Conservation (phyloP, 2,329 filamentous ascomycete genomes). For the Ophiocordyceps camponoti-saundersi region DNA sequence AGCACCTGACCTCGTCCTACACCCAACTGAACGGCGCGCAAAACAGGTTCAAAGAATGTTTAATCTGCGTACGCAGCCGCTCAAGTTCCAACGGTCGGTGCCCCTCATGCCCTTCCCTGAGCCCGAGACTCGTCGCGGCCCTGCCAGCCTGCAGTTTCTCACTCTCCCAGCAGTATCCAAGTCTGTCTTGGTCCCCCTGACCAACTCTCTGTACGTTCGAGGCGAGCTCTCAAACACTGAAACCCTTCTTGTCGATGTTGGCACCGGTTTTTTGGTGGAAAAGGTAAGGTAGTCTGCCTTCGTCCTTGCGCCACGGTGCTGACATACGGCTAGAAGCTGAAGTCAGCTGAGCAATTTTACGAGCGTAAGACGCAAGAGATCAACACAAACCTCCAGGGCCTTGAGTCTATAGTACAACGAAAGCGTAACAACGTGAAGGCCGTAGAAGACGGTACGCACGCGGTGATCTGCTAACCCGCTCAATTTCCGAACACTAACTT, state of each 20-base stretch:
- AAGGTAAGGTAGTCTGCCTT: conserved; percentile 38
- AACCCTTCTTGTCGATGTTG: conserved; percentile 77
- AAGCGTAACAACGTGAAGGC: conserved; percentile 77
- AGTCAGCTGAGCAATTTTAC: conserved; percentile 39
- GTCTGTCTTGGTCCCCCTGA: conserved; percentile 77
- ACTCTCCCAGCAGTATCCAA: conserved; percentile 16
- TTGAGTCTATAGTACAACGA: conserved; percentile 38
- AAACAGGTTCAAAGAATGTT: conserved; percentile 79
- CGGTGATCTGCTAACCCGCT: background rate
- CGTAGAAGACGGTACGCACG: conserved; percentile 62
- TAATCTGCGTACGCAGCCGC: conserved; percentile 49
- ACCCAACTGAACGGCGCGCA: conserved; percentile 80
- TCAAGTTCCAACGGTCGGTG: conserved; percentile 13
- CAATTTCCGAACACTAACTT: background rate
- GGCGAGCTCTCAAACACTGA: conserved; percentile 60
- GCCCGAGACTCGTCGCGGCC: background rate
- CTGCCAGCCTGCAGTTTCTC: background rate
- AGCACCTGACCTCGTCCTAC: conserved; percentile 84
- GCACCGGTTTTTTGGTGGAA: conserved; percentile 88
- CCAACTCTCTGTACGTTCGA: conserved; percentile 85
- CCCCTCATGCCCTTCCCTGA: background rate
- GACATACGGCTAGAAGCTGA: conserved; percentile 23
- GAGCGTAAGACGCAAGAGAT: conserved; percentile 37
- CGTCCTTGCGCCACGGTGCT: background rate
- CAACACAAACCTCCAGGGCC: conserved; percentile 33